Base-by-base conservation (phyloP, 768 basidiomycete genomes). In the Termitomyces sp. region DNA sequence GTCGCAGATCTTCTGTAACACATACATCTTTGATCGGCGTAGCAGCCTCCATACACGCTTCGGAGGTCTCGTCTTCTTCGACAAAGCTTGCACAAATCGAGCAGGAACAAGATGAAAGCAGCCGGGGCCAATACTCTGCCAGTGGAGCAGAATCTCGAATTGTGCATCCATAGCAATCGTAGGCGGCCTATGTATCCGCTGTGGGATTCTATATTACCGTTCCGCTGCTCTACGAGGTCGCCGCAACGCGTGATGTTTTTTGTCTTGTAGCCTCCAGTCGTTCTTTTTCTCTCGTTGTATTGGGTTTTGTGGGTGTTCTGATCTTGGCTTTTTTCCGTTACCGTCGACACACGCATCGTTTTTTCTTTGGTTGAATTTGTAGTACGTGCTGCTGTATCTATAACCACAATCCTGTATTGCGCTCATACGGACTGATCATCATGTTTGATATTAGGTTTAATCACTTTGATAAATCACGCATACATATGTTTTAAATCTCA, bases 321-420 rank as follows among this genome's bases (percentile, higher is more conserved):
- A 46, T 52, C 46, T 53, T 44, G 43, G 32, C 27, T 58, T 56
- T 32, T 29, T n/a, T n/a, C n/a, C 35, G 35, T 42, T 41, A 40
- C 47, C 27, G 47, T 29, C 31, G 35, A 46, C 29, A 47, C 33
- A 35, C 23, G 36, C 22, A 7, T 43, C 40, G 7, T 7, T 31
- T 49, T 48, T 12, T 25, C 33, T 35, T 5, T 44, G 29, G 20
- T 42, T 57, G 40, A 53, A 31, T 41, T 23, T 47, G 46, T 57
- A 53, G 50, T 57, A 53, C 48, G 47, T 53, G 47, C 32, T 57
- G 52, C 44, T 57, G 56, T 57, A 57, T 57, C 50, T 57, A 57
- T 48, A 43, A 36, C 33, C 44, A 22, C 45, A 52, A 50, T 45
- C 27, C 22, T 52, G 52, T 53, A 46, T 53, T 33, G 23, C 23